These are phyloP conservation scores for Plasmopara muralis DNA, from an alignment of 352 stramenopile genomes.

Conservation along the genomic window DNA sequence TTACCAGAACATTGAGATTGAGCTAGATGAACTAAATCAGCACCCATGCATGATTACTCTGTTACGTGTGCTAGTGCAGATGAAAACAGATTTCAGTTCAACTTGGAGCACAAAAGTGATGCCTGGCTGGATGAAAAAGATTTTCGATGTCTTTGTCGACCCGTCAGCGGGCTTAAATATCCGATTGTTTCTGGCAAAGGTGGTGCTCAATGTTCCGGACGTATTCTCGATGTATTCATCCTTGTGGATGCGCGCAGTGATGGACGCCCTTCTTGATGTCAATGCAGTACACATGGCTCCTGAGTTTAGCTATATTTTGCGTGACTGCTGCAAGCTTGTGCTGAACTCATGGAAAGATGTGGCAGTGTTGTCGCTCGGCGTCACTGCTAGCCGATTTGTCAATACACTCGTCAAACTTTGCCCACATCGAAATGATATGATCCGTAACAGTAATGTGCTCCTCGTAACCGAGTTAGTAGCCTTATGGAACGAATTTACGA, in stretches of 20 bases:
- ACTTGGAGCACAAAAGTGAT: conserved; percentile 45
- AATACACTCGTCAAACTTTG: conserved; percentile 53
- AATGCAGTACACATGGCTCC: conserved; percentile 21
- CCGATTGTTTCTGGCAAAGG: conserved; percentile 60
- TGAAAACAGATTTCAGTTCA: conserved; percentile 62
- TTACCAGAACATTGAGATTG: conserved; percentile 46
- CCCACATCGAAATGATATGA: conserved; percentile 37
- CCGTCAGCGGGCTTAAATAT: conserved; percentile 42
- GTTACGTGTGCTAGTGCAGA: conserved; percentile 63
- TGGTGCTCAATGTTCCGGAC: conserved; percentile 59
- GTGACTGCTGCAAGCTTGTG: conserved; percentile 61
- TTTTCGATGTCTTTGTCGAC: conserved; percentile 45
- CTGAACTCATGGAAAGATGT: conserved; percentile 48
- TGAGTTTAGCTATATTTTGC: conserved; percentile 74
- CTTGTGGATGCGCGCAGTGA: conserved; percentile 45
- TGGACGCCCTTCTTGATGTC: conserved; percentile 48
- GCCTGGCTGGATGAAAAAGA: conserved; percentile 77
- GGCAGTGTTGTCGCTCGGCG: conserved; percentile 10
- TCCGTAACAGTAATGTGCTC: conserved; percentile 66
- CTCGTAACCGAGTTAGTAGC: conserved; percentile 48
- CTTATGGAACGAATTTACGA: conserved; percentile 43
- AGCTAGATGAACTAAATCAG: conserved; percentile 69
- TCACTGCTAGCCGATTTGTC: conserved; percentile 39
- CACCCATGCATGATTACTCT: conserved; percentile 73
- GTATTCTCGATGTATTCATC: conserved; percentile 49